These are phyloP conservation scores for Cunninghamia lanceolata DNA, from an alignment of 75 land plant species.

Conservation along the genomic window DNA sequence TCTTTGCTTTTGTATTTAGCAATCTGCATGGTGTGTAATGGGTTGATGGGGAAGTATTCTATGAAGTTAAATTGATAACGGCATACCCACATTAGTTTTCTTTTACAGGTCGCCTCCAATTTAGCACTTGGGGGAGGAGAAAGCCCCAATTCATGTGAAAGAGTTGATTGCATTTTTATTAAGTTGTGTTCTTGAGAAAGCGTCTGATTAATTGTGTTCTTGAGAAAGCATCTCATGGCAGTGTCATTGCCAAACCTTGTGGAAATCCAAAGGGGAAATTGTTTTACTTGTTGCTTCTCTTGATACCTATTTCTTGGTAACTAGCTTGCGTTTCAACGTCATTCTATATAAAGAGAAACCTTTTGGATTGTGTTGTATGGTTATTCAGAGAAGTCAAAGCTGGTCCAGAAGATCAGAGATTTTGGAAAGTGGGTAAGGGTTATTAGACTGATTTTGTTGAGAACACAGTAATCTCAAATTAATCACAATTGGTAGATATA, in stretches of 20 bases:
- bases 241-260: background rate
- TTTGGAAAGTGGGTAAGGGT: too few species aligned
- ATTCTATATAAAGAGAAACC: background rate
- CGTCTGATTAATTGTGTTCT: background rate
- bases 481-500: background rate
- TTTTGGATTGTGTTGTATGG: background rate
- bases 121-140: background rate
- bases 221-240: too few species aligned
- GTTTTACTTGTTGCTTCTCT: background rate
- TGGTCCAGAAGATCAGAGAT: too few species aligned
- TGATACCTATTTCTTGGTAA: background rate
- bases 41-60: background rate
- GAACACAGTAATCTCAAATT: too few species aligned
- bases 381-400: background rate
- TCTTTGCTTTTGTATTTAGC: background rate
- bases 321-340: background rate
- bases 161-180: background rate
- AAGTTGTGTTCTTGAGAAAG: background rate
- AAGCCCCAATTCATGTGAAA: background rate
- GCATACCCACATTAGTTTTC: background rate
- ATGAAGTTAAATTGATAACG: background rate
- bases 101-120: background rate
- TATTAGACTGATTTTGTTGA: too few species aligned
- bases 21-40: background rate
- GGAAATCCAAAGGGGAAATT: background rate